Base-by-base conservation (phyloP, 352 stramenopile species). In the Elongisporangium anandrum region DNA sequence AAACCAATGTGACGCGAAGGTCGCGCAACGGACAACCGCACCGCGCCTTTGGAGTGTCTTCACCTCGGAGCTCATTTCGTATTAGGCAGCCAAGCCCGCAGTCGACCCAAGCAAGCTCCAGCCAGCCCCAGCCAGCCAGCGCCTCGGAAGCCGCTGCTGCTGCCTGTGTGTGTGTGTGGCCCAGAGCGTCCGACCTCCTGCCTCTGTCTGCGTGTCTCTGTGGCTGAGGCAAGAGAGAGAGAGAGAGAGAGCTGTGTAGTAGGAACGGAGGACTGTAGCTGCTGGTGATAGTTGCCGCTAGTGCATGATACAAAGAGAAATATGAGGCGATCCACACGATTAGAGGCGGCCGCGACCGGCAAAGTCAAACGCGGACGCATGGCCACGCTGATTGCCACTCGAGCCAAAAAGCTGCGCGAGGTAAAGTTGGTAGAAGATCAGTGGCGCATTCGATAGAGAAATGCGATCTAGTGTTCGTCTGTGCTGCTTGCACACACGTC, bases 311-410 rank as follows among this genome's bases (percentile, higher is more conserved):
- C 29, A 49, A 24, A 49, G 22, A 47, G 15, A 12, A 51, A 34
- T 41, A 92, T 88, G 80, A 73, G 83, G 19, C 71, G 83, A n/a
- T 92, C 83, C 23, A 74, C 77, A 52, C 77, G 83, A 23, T 68
- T 92, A 21, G 77, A 77, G 24, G 74, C 68, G 4, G 76, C 63
- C n/a, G 67, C 69, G 13, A 72, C 64, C 15, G 66, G 74, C 38
- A 79, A 82, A 17, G 34, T 12, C 41, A 70, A 72, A 19, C 64
- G 66, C 41, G 69, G 64, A 49, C 79, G 82, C 52, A 90, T 92
- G 77, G 77, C 83, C 50, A 75, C 75, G 69, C 57, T 83, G 29
- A 82, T 92, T 54, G 64, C 68, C 26, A 62, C 64, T 22, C 68
- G 66, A 20, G 54, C 62, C n/a, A 66, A 69, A 51, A 63, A 65